Base-by-base conservation (phyloP, 768 basidiomycete species). In the Hericium erinaceus region DNA sequence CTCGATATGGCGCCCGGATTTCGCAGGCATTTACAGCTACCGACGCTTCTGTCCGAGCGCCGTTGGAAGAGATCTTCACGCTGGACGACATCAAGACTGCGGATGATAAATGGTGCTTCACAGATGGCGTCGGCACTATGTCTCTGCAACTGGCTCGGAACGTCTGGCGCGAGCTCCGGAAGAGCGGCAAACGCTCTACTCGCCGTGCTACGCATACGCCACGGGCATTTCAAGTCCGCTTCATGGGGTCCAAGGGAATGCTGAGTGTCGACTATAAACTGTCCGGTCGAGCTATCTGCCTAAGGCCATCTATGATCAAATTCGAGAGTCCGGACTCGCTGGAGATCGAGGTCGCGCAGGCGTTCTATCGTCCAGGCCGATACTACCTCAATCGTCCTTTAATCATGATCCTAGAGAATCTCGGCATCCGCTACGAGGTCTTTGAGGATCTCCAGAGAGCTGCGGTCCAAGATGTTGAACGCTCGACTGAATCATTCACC, bases 11-110 rank as follows among this genome's bases (percentile, higher is more conserved):
- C 0, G 88, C 88, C 3, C 74, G 88, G 16, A 75, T 89, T 37
- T 84, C 85, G 5, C 85, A 84, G 65, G 85, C 84, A 0, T 90
- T 89, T 67, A 88, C 87, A 1, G 79, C 86, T 1, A 90, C 87
- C 0, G 85, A 89, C 60, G 74, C 80, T 0, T 80, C 82, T 3
- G 65, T 80, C 37, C 68, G 80, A 13, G 67, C 74, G 40, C 59
- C 68, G 46, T 61, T 68, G n/a, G 72, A 76, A 49, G 70, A 78
- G 64, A 67, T 79, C 44, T 18, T 69, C 18, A 61, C 70, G 18
- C 64, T 76, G 0, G 70, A 75, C n/a, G 82, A 87, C 66, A 77
- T 85, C 26, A 63, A 75, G 39, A n/a, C 60, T 1, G 62, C n/a
- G 63, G 69, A 0, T 20, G 57, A 46, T 60, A 66, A 40, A 63